These are phyloP conservation scores for Hymenoscyphus linearis DNA, from an alignment of 2,329 filamentous ascomycete genomes.

Conservation along the genomic window DNA sequence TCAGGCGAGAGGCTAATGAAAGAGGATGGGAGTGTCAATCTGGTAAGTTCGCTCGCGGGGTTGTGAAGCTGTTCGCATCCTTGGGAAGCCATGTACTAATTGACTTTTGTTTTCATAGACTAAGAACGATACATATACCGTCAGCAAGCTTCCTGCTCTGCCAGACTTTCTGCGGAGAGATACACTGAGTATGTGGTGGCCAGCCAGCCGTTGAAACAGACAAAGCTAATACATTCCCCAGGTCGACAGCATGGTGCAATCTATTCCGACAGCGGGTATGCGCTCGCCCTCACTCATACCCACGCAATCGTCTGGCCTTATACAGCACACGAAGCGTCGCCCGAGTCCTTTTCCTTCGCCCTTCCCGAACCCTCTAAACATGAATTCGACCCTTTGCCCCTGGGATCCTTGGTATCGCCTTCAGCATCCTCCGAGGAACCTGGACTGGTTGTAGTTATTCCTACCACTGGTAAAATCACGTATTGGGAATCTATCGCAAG, in stretches of 20 bases:
- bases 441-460: conserved; percentile 81
- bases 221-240: conserved; percentile 30
- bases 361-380: conserved; percentile 68
- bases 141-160: conserved; percentile 77
- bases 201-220: conserved; percentile 4
- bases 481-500: conserved; percentile 96
- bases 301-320: conserved; percentile 92
- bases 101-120: conserved; percentile 47
- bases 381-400: conserved; percentile 65
- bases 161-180: conserved; percentile 70
- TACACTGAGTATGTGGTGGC: conserved; percentile 54
- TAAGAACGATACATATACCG: conserved; percentile 76
- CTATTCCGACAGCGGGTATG: conserved; percentile 63
- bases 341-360: conserved; percentile 74
- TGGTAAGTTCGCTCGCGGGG: conserved; percentile 45
- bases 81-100: background rate
- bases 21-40: conserved; percentile 60
- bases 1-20: conserved; percentile 62
- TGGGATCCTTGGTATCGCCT: conserved; percentile 77
- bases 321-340: conserved; percentile 58
- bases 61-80: background rate
- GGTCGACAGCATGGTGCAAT: conserved; percentile 62
- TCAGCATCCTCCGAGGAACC: conserved; percentile 74
- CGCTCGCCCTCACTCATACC: conserved; percentile 72
- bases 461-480: conserved; percentile 75